A percentile compares a stretch with the other conserved stretches of the same genome.
phyloP scores from a whole-genome alignment of 345 rosid species.

The Eutrema heterophyllum region DNA sequence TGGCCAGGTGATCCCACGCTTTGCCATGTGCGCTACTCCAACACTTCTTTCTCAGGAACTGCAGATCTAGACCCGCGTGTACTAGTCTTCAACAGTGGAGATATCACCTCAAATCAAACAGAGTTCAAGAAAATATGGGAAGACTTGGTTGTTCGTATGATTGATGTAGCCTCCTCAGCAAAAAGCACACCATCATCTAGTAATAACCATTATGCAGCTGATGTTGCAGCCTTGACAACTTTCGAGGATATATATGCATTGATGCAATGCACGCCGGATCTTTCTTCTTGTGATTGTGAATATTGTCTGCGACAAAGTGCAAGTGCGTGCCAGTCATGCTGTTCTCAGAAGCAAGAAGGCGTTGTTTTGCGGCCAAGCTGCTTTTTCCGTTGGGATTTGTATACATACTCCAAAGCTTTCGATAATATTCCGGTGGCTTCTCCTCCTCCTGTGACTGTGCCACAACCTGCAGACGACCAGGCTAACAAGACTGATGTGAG shows the following conservation, averaged over 20 bases:
- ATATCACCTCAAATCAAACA: neutral
- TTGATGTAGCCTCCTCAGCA: conserved; percentile 1
- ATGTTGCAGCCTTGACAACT: neutral
- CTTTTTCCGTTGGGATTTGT: conserved; percentile 27
- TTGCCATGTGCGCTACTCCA: conserved; percentile 13
- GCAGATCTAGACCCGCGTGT: neutral
- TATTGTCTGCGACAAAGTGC: neutral
- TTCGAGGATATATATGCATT: neutral
- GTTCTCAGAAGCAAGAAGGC: neutral
- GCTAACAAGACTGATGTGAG: neutral
- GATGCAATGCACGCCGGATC: conserved; percentile 14
- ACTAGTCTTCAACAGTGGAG: neutral
- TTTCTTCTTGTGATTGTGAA: conserved; percentile 1
- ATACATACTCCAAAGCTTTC: conserved; percentile 12
- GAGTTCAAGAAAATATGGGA: neutral
- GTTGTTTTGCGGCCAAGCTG: neutral
- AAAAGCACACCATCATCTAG: neutral
- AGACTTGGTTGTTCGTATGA: neutral
- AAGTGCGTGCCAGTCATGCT: neutral
- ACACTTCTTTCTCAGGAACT: neutral
- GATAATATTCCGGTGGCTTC: neutral
- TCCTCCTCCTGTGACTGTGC: neutral
- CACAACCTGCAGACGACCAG: neutral
- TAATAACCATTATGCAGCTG: neutral
- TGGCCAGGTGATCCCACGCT: neutral